phyloP scores from a whole-genome alignment of 495 filamentous ascomycete genomes.

The Parathielavia appendiculata region DNA sequence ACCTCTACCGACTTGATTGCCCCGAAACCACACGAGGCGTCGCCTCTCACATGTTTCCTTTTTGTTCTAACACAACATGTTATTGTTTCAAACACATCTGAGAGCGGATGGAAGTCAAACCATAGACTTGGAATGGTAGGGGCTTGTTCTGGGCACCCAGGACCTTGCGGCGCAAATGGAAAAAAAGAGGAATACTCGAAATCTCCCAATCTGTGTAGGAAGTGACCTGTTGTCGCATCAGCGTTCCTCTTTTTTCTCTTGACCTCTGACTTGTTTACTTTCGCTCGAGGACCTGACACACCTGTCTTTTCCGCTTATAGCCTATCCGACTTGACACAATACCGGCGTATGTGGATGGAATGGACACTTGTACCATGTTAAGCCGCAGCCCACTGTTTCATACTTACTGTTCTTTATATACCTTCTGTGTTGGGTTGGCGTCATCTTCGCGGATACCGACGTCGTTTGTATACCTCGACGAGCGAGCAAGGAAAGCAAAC shows the following conservation, averaged over 20 bases:
- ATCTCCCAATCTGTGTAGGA: not conserved
- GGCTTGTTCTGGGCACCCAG: not conserved
- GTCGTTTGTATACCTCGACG: conserved; percentile 5
- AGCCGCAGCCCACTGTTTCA: not conserved
- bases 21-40: not conserved
- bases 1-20: not conserved
- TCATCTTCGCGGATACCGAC: not conserved
- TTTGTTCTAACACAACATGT: not conserved
- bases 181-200: conserved; percentile 10
- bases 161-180: conserved; percentile 12
- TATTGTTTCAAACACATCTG: conserved; percentile 12
- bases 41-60: conserved; percentile 1
- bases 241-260: not conserved
- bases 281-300: conserved; percentile 2
- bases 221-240: not conserved
- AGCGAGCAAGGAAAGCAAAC: not conserved
- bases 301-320: not conserved
- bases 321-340: not conserved
- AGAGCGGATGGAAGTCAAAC: conserved; percentile 15
- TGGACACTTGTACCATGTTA: conserved; percentile 4
- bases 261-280: not conserved
- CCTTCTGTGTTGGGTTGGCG: not conserved
- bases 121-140: conserved; percentile 15
- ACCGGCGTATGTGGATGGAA: not conserved
- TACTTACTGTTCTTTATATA: conserved; percentile 4